Percentiles rank a stretch among this genome's conserved stretches.
phyloP scores from a whole-genome alignment of 805 yeast genomes.

The Naumovozyma dairenensis region DNA sequence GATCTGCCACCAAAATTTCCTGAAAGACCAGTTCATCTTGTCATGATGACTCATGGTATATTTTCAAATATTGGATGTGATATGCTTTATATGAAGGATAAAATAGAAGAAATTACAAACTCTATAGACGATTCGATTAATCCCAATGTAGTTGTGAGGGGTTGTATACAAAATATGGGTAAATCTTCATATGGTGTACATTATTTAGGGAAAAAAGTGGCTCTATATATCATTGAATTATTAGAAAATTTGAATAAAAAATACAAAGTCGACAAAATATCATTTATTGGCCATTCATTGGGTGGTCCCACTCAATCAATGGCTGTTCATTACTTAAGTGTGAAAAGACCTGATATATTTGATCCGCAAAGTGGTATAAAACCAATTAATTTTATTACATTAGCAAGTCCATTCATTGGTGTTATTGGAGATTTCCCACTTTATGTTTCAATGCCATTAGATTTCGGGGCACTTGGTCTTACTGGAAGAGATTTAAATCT shows the following conservation, averaged over 20 bases:
- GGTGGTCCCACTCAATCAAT: conserved; percentile 91
- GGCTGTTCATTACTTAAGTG: conserved; percentile 68
- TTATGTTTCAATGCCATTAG: conserved; percentile 73
- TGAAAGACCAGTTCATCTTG: conserved; percentile 63
- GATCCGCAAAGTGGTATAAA: conserved; percentile 31
- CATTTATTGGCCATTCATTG: conserved; percentile 86
- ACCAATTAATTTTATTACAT: conserved; percentile 70
- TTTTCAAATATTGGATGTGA: conserved; percentile 88
- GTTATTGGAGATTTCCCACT: conserved; percentile 80
- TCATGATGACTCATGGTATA: conserved; percentile 82
- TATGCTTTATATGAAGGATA: conserved; percentile 78
- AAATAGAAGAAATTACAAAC: conserved; percentile 40
- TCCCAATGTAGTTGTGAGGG: conserved; percentile 66
- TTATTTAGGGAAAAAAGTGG: conserved; percentile 73
- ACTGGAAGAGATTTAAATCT: conserved; percentile 88
- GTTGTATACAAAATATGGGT: conserved; percentile 74
- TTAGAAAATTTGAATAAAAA: conserved; percentile 38
- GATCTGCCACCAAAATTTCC: conserved; percentile 46
- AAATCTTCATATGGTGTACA: conserved; percentile 84
- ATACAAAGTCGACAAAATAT: conserved; percentile 48
- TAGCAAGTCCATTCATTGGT: conserved; percentile 88
- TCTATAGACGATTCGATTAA: conserved; percentile 12
- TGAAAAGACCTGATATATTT: conserved; percentile 61
- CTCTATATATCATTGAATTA: conserved; percentile 43
- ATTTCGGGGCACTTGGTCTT: conserved; percentile 82